Evolutionary conservation across 371 early-diverging fungal species (phyloP).

Genomic region (Rhizopus arrhizus): DNA sequence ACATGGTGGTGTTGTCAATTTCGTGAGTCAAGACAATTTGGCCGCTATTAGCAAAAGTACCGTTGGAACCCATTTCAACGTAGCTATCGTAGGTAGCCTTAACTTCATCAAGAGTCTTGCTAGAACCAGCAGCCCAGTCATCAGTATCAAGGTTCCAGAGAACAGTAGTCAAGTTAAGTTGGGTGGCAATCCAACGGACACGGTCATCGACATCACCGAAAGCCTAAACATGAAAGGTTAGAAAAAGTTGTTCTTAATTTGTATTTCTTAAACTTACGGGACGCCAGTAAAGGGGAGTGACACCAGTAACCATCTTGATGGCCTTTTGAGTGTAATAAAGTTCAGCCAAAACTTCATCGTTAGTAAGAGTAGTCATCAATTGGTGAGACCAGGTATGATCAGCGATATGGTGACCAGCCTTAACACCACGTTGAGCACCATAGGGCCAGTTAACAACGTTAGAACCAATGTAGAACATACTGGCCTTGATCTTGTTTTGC

Average conservation of each 20-base stretch:
- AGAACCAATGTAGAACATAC: constrained; percentile 74
- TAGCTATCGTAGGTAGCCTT: constrained; percentile 45
- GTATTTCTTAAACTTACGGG: constrained; percentile 25
- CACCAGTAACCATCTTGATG: constrained; percentile 59
- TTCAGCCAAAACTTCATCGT: constrained; percentile 73
- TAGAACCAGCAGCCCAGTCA: constrained; percentile 58
- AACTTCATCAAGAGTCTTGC: constrained; percentile 37
- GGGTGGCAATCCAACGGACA: constrained; percentile 63
- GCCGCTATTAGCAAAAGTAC: constrained; percentile 43
- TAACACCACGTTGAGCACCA: constrained; percentile 54
- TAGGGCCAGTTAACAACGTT: constrained; percentile 62
- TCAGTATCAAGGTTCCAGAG: constrained; percentile 59
- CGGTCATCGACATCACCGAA: constrained; percentile 71
- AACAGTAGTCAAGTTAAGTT: constrained; percentile 53
- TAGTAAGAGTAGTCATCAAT: constrained; percentile 65
- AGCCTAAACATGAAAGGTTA: constrained; percentile 30
- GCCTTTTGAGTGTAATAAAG: constrained; percentile 70
- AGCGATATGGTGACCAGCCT: constrained; percentile 71
- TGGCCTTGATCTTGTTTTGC: constrained; percentile 56
- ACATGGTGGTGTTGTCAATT: constrained; percentile 57
- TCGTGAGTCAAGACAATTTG: constrained; percentile 60
- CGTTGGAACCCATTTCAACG: constrained; percentile 50
- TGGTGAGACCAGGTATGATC: constrained; percentile 76
- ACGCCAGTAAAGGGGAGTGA: constrained; percentile 54
- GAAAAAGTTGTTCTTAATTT: constrained; percentile 37